Conservation (phyloP, 2,329 filamentous ascomycete genomes). For the Cladosporium colombiae region DNA sequence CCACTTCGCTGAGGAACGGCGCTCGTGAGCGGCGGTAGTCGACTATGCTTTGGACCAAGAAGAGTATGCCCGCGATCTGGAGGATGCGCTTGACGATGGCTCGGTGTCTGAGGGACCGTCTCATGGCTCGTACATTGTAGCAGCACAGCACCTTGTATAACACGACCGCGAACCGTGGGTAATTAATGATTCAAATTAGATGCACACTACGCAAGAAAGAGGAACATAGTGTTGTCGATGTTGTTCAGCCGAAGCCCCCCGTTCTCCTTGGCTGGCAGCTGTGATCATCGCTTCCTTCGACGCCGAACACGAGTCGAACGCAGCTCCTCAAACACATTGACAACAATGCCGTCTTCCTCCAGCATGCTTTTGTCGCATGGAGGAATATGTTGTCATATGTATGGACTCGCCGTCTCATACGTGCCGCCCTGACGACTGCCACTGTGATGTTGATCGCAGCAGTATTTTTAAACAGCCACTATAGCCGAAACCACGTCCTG, state of each 20-base stretch:
- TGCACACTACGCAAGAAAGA: neutral
- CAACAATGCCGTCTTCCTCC: neutral
- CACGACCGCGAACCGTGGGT: neutral
- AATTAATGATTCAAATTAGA: neutral
- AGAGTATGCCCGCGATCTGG: constrained; percentile 8
- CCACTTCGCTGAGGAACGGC: neutral
- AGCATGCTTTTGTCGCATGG: neutral
- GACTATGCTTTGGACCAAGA: constrained; percentile 15
- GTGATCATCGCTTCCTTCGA: constrained; percentile 7
- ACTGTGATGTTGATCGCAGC: neutral
- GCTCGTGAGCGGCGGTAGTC: constrained; percentile 13
- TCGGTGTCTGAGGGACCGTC: constrained; percentile 12
- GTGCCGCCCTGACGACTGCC: neutral
- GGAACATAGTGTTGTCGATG: neutral
- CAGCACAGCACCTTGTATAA: neutral
- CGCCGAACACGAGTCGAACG: neutral
- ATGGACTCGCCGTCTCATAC: neutral
- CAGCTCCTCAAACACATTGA: neutral
- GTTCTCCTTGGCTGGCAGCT: constrained; percentile 7
- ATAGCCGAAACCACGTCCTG: neutral
- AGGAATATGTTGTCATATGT: neutral
- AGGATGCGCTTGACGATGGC: constrained; percentile 16
- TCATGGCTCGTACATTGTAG: constrained; percentile 9
- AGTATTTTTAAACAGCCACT: neutral
- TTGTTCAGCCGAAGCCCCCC: neutral